phyloP scores from a whole-genome alignment of 176 grass and related monocot species.

The Pontederia paniculata region DNA sequence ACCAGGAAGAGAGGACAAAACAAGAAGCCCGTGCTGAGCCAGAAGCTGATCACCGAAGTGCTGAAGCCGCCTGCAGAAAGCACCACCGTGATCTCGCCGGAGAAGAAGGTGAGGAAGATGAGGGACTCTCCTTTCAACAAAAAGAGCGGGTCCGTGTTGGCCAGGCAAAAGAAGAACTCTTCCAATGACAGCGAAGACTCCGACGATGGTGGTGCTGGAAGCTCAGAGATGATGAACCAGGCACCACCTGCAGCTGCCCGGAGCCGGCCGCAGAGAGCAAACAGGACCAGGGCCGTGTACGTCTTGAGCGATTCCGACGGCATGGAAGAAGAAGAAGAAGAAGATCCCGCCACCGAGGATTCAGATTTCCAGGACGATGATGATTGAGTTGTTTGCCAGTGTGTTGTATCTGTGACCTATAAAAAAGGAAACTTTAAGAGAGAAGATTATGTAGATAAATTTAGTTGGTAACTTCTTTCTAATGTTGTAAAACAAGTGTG shows the following conservation, averaged over 20 bases:
- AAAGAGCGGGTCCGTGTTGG: conserved; percentile 47
- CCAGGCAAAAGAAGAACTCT: conserved; percentile 15
- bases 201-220: conserved; percentile 19
- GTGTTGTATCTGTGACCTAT: no score
- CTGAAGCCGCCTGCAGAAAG: conserved; percentile 27
- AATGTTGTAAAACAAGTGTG: no score
- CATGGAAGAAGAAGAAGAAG: conserved; percentile 29
- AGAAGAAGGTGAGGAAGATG: conserved; percentile 68
- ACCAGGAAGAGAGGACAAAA: conserved; percentile 18
- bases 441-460: no score
- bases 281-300: conserved; percentile 23
- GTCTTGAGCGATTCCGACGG: conserved; percentile 34
- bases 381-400: no score
- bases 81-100: conserved; percentile 30
- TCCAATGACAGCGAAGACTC: conserved; percentile 18
- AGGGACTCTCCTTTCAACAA: conserved; percentile 63
- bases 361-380: conserved; percentile 46
- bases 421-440: no score
- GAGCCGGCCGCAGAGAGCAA: conserved; percentile 42
- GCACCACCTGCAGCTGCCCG: conserved; percentile 12
- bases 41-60: conserved; percentile 33
- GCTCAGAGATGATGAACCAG: conserved; percentile 1
- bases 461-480: no score
- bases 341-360: conserved; percentile 9
- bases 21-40: conserved; percentile 15